Evolutionary conservation across 441 rosid species (phyloP).

Genomic region (Rhodomyrtus psidioides): DNA sequence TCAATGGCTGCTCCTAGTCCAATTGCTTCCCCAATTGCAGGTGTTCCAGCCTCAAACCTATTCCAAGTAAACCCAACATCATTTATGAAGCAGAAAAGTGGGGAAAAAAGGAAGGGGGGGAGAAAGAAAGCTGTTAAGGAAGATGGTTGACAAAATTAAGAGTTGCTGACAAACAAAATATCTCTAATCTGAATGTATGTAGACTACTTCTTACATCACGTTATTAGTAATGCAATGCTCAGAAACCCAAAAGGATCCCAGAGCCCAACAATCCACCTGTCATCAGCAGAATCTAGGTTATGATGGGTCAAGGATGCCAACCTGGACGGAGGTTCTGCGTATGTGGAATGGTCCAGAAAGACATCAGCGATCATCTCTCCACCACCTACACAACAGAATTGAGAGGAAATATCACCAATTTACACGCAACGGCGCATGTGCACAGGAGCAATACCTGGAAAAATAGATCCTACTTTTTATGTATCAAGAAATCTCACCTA

Average conservation of each 20-base stretch:
- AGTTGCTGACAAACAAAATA: not conserved
- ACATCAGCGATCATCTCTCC: conserved; percentile 98
- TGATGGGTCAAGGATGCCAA: conserved; percentile 10
- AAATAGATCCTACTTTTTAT: not conserved
- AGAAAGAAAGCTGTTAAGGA: not conserved
- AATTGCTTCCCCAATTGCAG: conserved; percentile 67
- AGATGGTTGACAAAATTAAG: not conserved
- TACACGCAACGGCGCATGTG: not conserved
- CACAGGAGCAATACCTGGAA: not conserved
- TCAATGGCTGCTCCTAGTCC: conserved; percentile 84
- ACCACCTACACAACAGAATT: conserved; percentile 45
- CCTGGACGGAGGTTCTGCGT: conserved; percentile 95
- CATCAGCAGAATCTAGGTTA: not conserved
- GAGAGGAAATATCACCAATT: not conserved
- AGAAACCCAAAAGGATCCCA: not conserved
- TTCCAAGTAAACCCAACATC: conserved; percentile 6
- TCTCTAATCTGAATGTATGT: not conserved
- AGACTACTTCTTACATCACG: not conserved
- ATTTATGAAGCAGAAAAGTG: not conserved
- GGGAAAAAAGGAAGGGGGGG: not conserved
- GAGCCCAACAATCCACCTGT: not conserved
- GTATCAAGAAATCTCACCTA: conserved; percentile 40
- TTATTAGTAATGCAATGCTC: not conserved
- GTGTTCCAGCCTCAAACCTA: conserved; percentile 98
- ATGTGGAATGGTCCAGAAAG: conserved; percentile 90